Evolutionary conservation across 805 yeast species (phyloP), one percentile per base, ranked within the genome.

Genomic region (Hagleromyces aurorensis): DNA sequence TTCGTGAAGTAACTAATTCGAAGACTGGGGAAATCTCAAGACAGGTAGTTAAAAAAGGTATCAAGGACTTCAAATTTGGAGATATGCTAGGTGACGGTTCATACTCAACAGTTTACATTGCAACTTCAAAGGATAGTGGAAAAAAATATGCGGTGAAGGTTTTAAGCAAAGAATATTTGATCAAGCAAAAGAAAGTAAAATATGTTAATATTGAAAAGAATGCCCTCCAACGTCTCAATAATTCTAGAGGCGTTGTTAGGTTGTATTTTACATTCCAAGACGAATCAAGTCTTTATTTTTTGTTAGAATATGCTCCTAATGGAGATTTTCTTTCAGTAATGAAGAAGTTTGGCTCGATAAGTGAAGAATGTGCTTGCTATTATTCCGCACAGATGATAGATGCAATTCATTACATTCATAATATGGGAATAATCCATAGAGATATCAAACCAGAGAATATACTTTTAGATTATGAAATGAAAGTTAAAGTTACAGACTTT

Each of bases 51-150:
- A 69, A 53, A 55, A 65, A 50, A 56, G 73, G 59, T 13, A 93
- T 85, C 8, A 74, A 77, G 41, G 98, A 91, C 52, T 91, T 87
- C 56, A 79, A 76, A 39, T 85, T 91, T 52, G 93, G 94, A 7
- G 75, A 83, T 11, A 75, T 80, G 24, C 70, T 91, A 16, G 99
- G 99, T 17, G 94, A 84, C 52, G 99, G 99, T 2, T 85, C 96
- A 5, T 91, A 89, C 52, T 86, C 96, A 7, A 87, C 94, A 1
- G 99, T 89, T 4, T 71, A 75, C 43, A 70, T 84, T 21, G 98
- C 96, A 0, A 70, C 83, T 2, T 94, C 91, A 38, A 85, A 75
- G 45, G 61, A 57, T 16, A 78, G 82, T 25, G 67, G 70, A 34
- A 74, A 78, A 36, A 79, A 87, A 11, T 82, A 76, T 51, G 94